Base-by-base conservation (phyloP, 768 basidiomycete genomes). In the Boletus pseudo-olivaceus region DNA sequence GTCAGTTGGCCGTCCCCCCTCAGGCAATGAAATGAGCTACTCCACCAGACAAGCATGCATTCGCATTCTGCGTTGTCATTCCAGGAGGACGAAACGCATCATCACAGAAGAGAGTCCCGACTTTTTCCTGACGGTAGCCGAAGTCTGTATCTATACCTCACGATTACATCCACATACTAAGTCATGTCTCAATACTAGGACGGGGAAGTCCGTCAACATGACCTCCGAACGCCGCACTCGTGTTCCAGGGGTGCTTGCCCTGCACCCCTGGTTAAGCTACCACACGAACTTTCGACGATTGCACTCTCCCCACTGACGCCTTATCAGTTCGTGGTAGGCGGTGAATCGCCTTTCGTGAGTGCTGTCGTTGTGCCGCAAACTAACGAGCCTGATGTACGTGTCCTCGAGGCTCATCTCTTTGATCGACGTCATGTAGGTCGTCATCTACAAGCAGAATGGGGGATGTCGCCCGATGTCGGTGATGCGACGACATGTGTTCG, bases 151-250 rank as follows among this genome's bases (percentile, higher is more conserved):
- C 17, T 26, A 30, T 50, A 29, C 12, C 27, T 27, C 35, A 29
- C 19, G 19, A n/a, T n/a, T 49, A 23, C 12, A 26, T 17, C 34
- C 17, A 15, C 15, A 10, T 30, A 62, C 67, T 45, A 55, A 68
- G 11, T 56, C 58, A 49, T 48, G 54, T 51, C 70, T 32, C 59
- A 55, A 68, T 32, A 39, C 56, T 64, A 93, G 87, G 93, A 96
- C 70, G 92, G 90, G 4, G 80, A 85, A 29, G 91, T 94, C 10
- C 81, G 93, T 26, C 92, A 94, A 64, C 93, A 95, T 66, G 93
- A 96, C 65, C 71, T 95, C 41, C 77, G 93, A 48, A 78, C 79
- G 10, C 70, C 82, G 8, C 83, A 95, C 68, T 69, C 69, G n/a
- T 96, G 93, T 70, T 59, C 70, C 29, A 60, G 65, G 15, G 67